A percentile compares a stretch with the other conserved stretches of the same genome.
phyloP scores from a whole-genome alignment of 768 basidiomycete species.

The Lentinus brumalis region DNA sequence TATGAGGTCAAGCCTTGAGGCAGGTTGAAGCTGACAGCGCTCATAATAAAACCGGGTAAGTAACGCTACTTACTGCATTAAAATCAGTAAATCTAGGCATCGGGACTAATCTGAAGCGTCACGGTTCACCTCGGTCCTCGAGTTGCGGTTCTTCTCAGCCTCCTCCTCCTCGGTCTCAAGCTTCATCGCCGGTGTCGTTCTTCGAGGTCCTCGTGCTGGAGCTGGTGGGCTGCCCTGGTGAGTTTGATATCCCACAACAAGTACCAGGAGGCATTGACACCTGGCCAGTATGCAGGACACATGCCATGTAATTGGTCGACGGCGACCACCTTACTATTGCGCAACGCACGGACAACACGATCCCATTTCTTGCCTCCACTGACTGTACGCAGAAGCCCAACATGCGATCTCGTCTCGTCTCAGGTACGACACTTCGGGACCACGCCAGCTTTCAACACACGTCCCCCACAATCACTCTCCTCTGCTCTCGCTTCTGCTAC shows the following conservation, averaged over 20 bases:
- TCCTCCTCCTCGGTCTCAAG: too few relatives aligned
- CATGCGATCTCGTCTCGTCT: too few relatives aligned
- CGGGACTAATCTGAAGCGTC: too few relatives aligned
- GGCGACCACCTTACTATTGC: conserved; percentile 47
- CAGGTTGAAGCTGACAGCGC: too few relatives aligned
- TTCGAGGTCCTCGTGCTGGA: conserved; percentile 3
- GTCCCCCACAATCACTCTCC: neutral
- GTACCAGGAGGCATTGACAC: conserved; percentile 1
- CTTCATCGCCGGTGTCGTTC: too few relatives aligned
- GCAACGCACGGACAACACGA: neutral
- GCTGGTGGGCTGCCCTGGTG: conserved; percentile 32
- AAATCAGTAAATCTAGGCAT: too few relatives aligned
- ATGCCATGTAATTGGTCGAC: conserved; percentile 72
- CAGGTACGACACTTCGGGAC: neutral
- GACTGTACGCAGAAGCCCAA: too few relatives aligned
- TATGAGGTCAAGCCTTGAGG: too few relatives aligned
- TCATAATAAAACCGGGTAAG: too few relatives aligned
- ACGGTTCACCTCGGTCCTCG: too few relatives aligned
- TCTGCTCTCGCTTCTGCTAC: conserved; percentile 1
- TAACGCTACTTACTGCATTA: too few relatives aligned
- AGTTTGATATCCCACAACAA: neutral
- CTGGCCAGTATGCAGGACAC: conserved; percentile 58
- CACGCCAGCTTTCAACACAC: neutral
- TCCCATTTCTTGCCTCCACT: neutral
- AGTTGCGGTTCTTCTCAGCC: too few relatives aligned